phyloP scores from a whole-genome alignment of 257 asterid species.

The Solanum sparsipilum region DNA sequence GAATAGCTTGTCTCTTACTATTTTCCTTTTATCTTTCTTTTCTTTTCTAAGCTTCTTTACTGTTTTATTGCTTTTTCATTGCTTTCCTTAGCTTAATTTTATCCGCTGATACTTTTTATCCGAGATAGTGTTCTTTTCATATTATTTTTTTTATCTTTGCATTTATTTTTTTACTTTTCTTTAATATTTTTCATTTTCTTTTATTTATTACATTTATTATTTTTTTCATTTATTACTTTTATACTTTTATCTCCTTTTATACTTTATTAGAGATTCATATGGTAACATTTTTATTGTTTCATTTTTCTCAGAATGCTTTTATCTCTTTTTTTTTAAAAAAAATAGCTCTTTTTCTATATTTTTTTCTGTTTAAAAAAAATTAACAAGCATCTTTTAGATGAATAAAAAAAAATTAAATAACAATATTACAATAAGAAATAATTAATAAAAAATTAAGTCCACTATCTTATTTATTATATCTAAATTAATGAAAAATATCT shows the following conservation, averaged over 20 bases:
- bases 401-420: too few species aligned
- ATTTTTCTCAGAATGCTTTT: neutral
- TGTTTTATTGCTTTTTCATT: too few species aligned
- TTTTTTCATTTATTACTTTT: neutral
- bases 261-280: neutral
- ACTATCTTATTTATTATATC: neutral
- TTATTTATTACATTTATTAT: too few species aligned
- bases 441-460: neutral
- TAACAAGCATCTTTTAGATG: neutral
- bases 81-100: neutral
- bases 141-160: too few species aligned
- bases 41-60: neutral
- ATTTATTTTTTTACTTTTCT: too few species aligned
- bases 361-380: too few species aligned
- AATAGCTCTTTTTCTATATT: neutral
- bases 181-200: too few species aligned
- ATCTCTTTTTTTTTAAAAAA: neutral
- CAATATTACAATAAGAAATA: neutral
- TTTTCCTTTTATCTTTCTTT: too few species aligned
- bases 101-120: neutral
- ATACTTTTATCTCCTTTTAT: neutral
- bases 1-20: too few species aligned
- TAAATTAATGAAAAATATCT: too few species aligned
- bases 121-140: neutral
- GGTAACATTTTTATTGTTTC: neutral